These are phyloP conservation scores for Mycogone perniciosa DNA, from an alignment of 2,329 filamentous ascomycete species.

Conservation along the genomic window DNA sequence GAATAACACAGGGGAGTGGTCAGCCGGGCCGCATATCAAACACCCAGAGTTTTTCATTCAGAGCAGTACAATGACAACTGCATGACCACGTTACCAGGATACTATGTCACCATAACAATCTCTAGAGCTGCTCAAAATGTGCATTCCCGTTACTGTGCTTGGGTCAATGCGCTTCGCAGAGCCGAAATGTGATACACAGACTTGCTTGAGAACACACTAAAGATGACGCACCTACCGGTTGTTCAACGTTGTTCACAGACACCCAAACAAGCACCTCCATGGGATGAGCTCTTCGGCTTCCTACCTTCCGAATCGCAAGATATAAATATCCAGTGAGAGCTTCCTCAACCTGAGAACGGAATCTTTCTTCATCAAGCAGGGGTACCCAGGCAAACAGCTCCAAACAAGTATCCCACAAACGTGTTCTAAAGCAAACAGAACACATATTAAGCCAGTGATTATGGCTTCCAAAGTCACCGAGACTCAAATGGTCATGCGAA, in stretches of 20 bases:
- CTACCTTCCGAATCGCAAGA: too few species aligned
- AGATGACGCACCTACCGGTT: neutral
- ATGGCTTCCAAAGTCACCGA: neutral
- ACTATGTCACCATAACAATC: neutral
- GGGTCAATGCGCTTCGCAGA: too few species aligned
- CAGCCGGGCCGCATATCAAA: neutral
- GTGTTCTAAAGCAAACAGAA: too few species aligned
- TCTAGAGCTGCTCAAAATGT: neutral
- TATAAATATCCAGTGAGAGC: neutral
- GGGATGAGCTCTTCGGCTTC: too few species aligned
- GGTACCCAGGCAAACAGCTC: too few species aligned
- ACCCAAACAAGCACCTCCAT: neutral
- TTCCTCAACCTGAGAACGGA: too few species aligned
- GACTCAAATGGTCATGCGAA: neutral
- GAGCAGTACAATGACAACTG: neutral
- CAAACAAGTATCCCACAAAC: too few species aligned
- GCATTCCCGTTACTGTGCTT: neutral
- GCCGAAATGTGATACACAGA: neutral
- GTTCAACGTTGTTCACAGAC: neutral
- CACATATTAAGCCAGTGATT: neutral
- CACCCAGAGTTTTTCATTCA: neutral
- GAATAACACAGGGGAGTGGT: too few species aligned
- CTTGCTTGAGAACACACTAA: too few species aligned
- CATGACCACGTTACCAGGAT: neutral
- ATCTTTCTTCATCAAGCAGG: too few species aligned